phyloP scores from a whole-genome alignment of 1,139 yeast species.

The Taphrina deformans region DNA sequence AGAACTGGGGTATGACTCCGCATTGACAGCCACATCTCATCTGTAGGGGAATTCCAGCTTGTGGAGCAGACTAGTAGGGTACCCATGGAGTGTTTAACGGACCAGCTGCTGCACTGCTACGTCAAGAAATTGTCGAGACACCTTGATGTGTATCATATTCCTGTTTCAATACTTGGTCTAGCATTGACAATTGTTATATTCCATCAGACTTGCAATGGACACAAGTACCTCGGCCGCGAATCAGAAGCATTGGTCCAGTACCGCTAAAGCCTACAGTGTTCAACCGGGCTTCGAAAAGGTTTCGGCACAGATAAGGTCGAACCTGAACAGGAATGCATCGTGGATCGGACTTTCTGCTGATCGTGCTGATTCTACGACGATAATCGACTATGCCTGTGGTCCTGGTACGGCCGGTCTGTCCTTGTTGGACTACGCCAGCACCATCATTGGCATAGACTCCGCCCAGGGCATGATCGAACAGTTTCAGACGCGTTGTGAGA shows the following conservation, averaged over 20 bases:
- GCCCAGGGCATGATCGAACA: conserved; percentile 11
- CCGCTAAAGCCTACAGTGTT: neutral
- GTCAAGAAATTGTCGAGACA: neutral
- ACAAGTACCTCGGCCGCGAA: conserved; percentile 1
- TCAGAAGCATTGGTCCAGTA: conserved; percentile 1
- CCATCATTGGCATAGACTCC: conserved; percentile 13
- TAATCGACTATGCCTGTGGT: conserved; percentile 25
- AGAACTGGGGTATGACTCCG: too few relatives aligned
- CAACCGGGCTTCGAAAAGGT: neutral
- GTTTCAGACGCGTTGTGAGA: neutral
- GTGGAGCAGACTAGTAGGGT: too few relatives aligned
- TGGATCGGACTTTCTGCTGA: neutral
- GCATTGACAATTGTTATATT: too few relatives aligned
- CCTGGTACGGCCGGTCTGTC: conserved; percentile 13
- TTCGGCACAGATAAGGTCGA: neutral
- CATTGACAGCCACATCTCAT: neutral
- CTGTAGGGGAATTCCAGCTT: too few relatives aligned
- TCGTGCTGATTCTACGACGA: neutral
- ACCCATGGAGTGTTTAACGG: neutral
- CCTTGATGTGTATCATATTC: too few relatives aligned
- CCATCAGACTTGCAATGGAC: neutral
- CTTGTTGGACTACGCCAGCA: neutral
- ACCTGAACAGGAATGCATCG: neutral
- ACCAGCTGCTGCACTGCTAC: neutral
- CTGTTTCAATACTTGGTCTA: neutral